A percentile compares a stretch with the other conserved stretches of the same genome.
These are phyloP conservation scores for Boletus tomentosulus DNA, from an alignment of 768 basidiomycete species.

Conservation along the genomic window DNA sequence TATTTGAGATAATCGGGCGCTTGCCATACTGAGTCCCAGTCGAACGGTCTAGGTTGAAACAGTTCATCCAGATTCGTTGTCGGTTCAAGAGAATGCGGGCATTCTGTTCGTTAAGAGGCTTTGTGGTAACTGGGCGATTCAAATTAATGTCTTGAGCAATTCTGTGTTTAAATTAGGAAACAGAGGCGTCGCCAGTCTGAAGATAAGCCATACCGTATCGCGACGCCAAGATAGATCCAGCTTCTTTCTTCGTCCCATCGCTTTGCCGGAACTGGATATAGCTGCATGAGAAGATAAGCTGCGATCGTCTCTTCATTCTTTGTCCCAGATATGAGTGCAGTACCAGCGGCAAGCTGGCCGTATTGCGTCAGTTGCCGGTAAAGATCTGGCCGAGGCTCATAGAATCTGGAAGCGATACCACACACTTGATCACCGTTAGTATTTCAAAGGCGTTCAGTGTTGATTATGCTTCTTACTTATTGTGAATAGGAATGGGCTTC, in stretches of 20 bases:
- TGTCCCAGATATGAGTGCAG: slow-evolving; percentile 66
- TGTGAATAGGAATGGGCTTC: slow-evolving; percentile 90
- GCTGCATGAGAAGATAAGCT: slow-evolving; percentile 74
- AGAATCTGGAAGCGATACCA: slow-evolving; percentile 82
- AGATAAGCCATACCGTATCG: slow-evolving; percentile 58
- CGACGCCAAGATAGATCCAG: slow-evolving; percentile 87
- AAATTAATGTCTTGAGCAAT: slow-evolving; percentile 88
- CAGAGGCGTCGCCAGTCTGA: not conserved
- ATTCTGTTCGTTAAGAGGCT: slow-evolving; percentile 74
- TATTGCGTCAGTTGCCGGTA: slow-evolving; percentile 70
- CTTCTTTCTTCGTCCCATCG: slow-evolving; percentile 89
- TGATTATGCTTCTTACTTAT: slow-evolving; percentile 57
- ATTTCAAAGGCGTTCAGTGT: not conserved
- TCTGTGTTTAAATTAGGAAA: slow-evolving; percentile 37
- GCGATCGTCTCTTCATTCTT: slow-evolving; percentile 84
- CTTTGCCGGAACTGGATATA: slow-evolving; percentile 71
- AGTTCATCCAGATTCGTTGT: slow-evolving; percentile 86
- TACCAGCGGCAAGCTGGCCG: slow-evolving; percentile 73
- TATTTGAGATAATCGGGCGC: slow-evolving; percentile 70
- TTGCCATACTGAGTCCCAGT: slow-evolving; percentile 88
- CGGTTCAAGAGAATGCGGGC: slow-evolving; percentile 87
- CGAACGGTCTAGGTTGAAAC: slow-evolving; percentile 88
- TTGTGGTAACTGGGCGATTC: slow-evolving; percentile 68
- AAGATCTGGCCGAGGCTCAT: slow-evolving; percentile 62
- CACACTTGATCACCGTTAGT: slow-evolving; percentile 54